Evolutionary conservation across 306 rosid genomes (phyloP).

Genomic region (Echinosophora koreensis): DNA sequence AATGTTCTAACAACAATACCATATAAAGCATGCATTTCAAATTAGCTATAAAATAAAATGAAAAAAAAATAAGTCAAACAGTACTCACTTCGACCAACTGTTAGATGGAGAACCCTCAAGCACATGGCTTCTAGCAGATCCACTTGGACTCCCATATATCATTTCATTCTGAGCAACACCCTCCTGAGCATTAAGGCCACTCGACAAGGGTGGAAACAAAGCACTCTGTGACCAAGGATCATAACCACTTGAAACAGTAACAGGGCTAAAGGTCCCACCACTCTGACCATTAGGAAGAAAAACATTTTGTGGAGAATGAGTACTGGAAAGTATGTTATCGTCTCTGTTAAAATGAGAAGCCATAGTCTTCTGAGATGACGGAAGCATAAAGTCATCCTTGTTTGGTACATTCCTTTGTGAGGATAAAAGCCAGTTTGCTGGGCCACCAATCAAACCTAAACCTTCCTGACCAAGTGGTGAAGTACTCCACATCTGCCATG

Average conservation of each 20-base stretch:
- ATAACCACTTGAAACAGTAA: conserved; percentile 62
- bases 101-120: conserved; percentile 70
- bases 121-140: conserved; percentile 61
- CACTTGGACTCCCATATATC: conserved; percentile 74
- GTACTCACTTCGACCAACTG: conserved; percentile 89
- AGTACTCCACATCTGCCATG: conserved; percentile 98
- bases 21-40: conserved; percentile 37
- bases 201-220: conserved; percentile 79
- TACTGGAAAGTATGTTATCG: conserved; percentile 67
- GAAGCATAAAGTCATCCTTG: conserved; percentile 77
- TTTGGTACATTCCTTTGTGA: conserved; percentile 67
- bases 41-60: conserved; percentile 1
- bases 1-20: conserved; percentile 27
- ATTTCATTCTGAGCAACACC: conserved; percentile 67
- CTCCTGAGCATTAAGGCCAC: conserved; percentile 67
- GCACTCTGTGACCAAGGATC: conserved; percentile 85
- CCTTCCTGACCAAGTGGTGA: conserved; percentile 95
- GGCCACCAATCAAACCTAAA: conserved; percentile 84
- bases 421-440: conserved; percentile 82
- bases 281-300: conserved; percentile 79
- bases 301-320: conserved; percentile 69
- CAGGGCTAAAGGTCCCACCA: conserved; percentile 73
- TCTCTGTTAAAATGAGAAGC: conserved; percentile 84
- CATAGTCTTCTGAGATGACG: conserved; percentile 77
- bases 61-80: conserved; percentile 35